Percentiles rank a stretch among this genome's conserved stretches.
Evolutionary conservation across 2,329 filamentous ascomycete genomes (phyloP).

Genomic region (Pseudogymnoascus sp.): DNA sequence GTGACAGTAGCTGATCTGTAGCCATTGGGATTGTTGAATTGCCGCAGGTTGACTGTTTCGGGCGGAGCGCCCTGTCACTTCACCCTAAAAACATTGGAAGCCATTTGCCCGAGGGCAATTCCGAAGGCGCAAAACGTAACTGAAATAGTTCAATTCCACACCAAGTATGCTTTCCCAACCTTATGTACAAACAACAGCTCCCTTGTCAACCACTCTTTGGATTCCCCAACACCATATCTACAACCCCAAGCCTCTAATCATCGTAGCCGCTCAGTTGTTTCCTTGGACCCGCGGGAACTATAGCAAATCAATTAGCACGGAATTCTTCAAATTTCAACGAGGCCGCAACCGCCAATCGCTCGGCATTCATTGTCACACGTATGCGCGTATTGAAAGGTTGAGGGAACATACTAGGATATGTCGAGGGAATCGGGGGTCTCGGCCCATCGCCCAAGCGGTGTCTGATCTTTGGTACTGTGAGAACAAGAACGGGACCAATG

Average conservation of each 20-base stretch:
- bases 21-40: not conserved
- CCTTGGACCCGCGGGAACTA: conserved; percentile 52
- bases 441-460: conserved; percentile 65
- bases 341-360: not conserved
- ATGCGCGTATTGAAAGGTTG: not conserved
- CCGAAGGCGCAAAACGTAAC: not conserved
- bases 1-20: not conserved
- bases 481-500: conserved; percentile 62
- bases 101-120: not conserved
- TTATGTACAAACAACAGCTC: conserved; percentile 10
- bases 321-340: not conserved
- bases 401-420: conserved; percentile 80
- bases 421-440: conserved; percentile 68
- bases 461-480: conserved; percentile 68
- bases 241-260: conserved; percentile 31
- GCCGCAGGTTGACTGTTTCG: not conserved
- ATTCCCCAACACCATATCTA: conserved; percentile 4
- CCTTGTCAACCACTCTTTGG: not conserved
- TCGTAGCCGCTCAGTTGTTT: conserved; percentile 56
- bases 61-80: not conserved
- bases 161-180: conserved; percentile 7
- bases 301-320: conserved; percentile 20
- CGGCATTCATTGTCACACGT: conserved; percentile 11
- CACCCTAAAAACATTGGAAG: not conserved
- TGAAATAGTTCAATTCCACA: conserved; percentile 8